Evolutionary conservation across 345 rosid species (phyloP).

Genomic region (Gynandropsis gynandra): DNA sequence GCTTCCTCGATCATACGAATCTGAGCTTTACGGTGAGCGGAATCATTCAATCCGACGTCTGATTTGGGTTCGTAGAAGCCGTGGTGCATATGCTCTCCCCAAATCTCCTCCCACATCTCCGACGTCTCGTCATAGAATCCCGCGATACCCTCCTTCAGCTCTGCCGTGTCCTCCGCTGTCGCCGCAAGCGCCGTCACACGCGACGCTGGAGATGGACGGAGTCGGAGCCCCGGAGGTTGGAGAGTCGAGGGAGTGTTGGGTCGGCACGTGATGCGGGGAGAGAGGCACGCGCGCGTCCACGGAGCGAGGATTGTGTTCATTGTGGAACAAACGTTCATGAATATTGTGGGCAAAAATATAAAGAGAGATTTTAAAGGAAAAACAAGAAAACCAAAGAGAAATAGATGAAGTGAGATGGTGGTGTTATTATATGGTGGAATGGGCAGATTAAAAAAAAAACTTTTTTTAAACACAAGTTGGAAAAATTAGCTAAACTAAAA

Average conservation of each 20-base stretch:
- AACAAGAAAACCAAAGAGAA: slow-evolving; percentile 1
- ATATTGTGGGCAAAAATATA: too few relatives aligned
- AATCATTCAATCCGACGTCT: slow-evolving; percentile 28
- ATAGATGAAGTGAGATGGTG: not conserved
- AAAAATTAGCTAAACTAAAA: too few relatives aligned
- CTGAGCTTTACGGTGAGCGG: slow-evolving; percentile 70
- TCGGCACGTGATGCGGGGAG: not conserved
- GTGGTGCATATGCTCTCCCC: slow-evolving; percentile 99
- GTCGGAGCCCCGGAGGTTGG: not conserved
- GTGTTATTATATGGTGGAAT: too few relatives aligned
- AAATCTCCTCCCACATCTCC: slow-evolving; percentile 68
- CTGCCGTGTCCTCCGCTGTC: slow-evolving; percentile 2
- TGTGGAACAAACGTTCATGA: not conserved
- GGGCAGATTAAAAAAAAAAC: too few relatives aligned
- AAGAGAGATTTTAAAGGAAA: slow-evolving; percentile 7
- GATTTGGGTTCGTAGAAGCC: slow-evolving; percentile 61
- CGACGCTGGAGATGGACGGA: not conserved
- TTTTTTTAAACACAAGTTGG: too few relatives aligned
- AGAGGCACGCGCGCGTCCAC: not conserved
- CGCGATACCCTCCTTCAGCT: slow-evolving; percentile 58
- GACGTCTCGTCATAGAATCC: slow-evolving; percentile 90
- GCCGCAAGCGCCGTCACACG: slow-evolving; percentile 15
- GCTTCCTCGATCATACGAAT: slow-evolving; percentile 85
- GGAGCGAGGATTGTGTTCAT: not conserved
- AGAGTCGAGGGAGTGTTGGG: not conserved